Base-by-base conservation (phyloP, 106 monocot species). In the Agapanthus africanus region DNA sequence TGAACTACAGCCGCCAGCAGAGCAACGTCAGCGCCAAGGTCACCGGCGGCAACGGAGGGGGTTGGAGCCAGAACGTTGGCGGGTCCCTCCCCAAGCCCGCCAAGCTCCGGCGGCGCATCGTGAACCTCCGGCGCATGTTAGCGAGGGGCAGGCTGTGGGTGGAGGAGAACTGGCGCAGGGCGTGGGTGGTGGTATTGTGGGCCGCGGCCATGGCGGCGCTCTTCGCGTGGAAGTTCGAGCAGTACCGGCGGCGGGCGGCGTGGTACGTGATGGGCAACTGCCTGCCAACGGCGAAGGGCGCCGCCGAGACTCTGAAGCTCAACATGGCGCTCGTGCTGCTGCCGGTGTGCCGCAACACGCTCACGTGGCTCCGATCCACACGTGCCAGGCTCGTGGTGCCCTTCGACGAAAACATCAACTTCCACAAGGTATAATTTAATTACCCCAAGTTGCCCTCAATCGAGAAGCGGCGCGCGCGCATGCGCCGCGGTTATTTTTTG, bases 251-350 rank as follows among this genome's bases (percentile, higher is more conserved):
- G 19, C 67, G 60, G 14, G 14, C 70, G 31, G 93, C 81, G 50
- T 93, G 86, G 73, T 35, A 71, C 15, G 89, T 93, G 66, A 84
- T 93, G 93, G 89, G 93, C 2, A 87, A 93, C 71, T 93, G 93
- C 57, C 79, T 93, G 19, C 83, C 89, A 3, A 76, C 81, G 11
- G 93, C 93, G 1, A 93, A 93, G 70, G 93, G 88, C 30, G 93
- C 93, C 7, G 93, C 93, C 30, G 93, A 93, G 79, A 93, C 93
- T 6, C 78, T 93, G 51, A 93, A 93, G 76, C 85, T 93, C 59
- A 93, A 93, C 83, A 93, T 93, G 92, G 88, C 92, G 14, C 79
- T 93, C 54, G 80, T 93, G 25, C 83, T 93, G 26, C 75, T 93
- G 31, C 93, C 93, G 5, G 93, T 93, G 30, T 93, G 89, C 84